Evolutionary conservation across 768 basidiomycete genomes (phyloP).

Genomic region (Coprinopsis marcescibilis): DNA sequence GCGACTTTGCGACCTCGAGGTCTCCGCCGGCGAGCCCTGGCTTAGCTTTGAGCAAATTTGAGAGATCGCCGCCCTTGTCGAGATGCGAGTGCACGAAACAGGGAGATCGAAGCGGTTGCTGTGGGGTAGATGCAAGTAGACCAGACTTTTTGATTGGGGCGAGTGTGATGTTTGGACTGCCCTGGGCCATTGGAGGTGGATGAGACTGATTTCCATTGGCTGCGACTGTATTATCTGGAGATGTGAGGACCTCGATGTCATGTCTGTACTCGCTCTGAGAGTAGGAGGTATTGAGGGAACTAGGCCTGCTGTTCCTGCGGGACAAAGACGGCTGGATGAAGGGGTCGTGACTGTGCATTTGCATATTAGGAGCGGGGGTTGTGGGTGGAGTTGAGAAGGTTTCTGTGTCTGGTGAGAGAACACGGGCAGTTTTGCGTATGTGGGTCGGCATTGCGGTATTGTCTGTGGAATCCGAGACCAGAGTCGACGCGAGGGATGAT

Average conservation of each 20-base stretch:
- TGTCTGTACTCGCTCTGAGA: slow-evolving; percentile 34
- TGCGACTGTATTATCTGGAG: slow-evolving; percentile 19
- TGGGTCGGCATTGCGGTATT: slow-evolving; percentile 3
- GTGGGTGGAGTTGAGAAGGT: slow-evolving; percentile 39
- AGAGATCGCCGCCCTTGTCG: slow-evolving; percentile 72
- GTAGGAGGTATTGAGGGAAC: slow-evolving; percentile 38
- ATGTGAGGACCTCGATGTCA: slow-evolving; percentile 38
- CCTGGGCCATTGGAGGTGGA: slow-evolving; percentile 7
- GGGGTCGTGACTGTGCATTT: slow-evolving; percentile 13
- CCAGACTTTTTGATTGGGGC: slow-evolving; percentile 4
- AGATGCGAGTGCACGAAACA: slow-evolving; percentile 94
- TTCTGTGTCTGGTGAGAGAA: slow-evolving; percentile 30
- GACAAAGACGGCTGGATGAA: slow-evolving; percentile 34
- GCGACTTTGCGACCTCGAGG: slow-evolving; percentile 47
- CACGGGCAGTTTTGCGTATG: slow-evolving; percentile 8
- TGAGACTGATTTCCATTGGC: no score
- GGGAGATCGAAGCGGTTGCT: slow-evolving; percentile 55
- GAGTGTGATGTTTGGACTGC: slow-evolving; percentile 1
- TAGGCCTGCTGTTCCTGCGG: slow-evolving; percentile 37
- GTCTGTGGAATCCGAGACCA: not conserved
- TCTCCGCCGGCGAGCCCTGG: slow-evolving; percentile 30
- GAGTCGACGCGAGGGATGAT: not conserved
- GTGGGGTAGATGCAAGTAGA: slow-evolving; percentile 6
- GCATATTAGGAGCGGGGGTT: slow-evolving; percentile 23
- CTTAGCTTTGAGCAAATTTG: slow-evolving; percentile 61